Evolutionary conservation across 2,329 filamentous ascomycete species (phyloP), one percentile per base, ranked within the genome.

Genomic region (Byssothecium circinans): DNA sequence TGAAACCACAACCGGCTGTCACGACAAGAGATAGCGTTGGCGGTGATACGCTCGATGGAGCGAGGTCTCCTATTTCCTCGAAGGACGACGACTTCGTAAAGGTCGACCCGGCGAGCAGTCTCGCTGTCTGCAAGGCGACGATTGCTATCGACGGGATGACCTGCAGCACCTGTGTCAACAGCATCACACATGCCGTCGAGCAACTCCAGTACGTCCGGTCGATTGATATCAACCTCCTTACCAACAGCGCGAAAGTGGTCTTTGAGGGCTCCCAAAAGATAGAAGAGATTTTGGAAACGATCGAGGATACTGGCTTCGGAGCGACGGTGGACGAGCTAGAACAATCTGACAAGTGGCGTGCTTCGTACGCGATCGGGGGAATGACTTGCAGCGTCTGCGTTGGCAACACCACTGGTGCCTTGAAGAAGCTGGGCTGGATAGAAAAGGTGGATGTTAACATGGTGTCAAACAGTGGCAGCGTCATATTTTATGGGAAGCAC

Each of bases 351-450:
- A 60, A 44, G 43, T 71, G 68, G 68, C 57, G 49, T 43, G 76
- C 74, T n/a, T 74, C 75, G 7, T 73, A 80, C 50, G 74, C 75
- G 12, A 76, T 83, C 37, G 73, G 72, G 14, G 81, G 81, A 12
- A 82, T 84, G 79, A 83, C 80, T 2, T 83, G 80, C 59, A 78
- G 78, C 43, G 75, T 80, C 4, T 83, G 81, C 54, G 75, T 79
- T 3, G 74, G 73, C 11, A 70, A 74, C 20, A 71, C 83, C 40
- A 77, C 72, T 0, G 65, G 71, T 40, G 76, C 75, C 1, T 52
- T 84, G 6, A 61, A 77, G 45, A 65, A 74, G 32, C 58, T 76
- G 8, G 49, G 69, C 2, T 81, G 75, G 61, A 70, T 82, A 6
- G 67, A 68, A 11, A 64, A 71, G 35, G 75, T 76, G 27, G 74